Base-by-base conservation (phyloP, 495 filamentous ascomycete species). In the Xylaria flabelliformis region DNA sequence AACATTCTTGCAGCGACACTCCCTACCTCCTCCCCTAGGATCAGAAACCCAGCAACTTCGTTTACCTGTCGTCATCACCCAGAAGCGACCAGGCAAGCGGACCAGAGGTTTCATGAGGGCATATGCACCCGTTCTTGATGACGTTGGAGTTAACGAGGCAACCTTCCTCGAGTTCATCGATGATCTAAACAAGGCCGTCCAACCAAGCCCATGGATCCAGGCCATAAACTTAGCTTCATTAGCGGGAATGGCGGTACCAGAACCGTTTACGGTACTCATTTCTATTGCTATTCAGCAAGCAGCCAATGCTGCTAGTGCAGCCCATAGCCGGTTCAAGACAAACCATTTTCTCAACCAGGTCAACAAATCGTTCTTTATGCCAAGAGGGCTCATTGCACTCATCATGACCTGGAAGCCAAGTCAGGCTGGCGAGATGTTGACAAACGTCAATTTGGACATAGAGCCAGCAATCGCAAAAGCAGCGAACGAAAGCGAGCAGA, bases 361-460 rank as follows among this genome's bases (percentile, higher is more conserved):
- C 73, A 90, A 90, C 76, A 76, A 83, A 15, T 80, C 86, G 42
- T 85, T 89, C 63, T 90, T 90, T 77, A 81, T 80, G 29, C 88
- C 88, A 0, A 84, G 83, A 39, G 89, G 88, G 6, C 82, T 91
- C 1, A 88, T 84, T 75, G 86, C 84, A 64, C 75, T 91, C 4
- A 77, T 91, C 58, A 88, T 91, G 86, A 88, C 86, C 26, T 90
- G 84, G 79, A 84, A 88, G 26, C 84, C 87, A 2, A 80, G 85
- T 13, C 77, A 76, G 0, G 59, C 74, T 5, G 63, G 74, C 4
- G 36, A 71, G 51, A 50, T 72, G 32, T 15, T 74, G 3, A 74
- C 82, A 7, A 74, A 74, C 9, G 75, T 75, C 15, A 53, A 74
- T 5, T 76, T 82, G 44, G 81, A 85, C 42, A 79, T 78, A 74